phyloP scores from a whole-genome alignment of 2,329 filamentous ascomycete genomes.

The Aureobasidium sp. region DNA sequence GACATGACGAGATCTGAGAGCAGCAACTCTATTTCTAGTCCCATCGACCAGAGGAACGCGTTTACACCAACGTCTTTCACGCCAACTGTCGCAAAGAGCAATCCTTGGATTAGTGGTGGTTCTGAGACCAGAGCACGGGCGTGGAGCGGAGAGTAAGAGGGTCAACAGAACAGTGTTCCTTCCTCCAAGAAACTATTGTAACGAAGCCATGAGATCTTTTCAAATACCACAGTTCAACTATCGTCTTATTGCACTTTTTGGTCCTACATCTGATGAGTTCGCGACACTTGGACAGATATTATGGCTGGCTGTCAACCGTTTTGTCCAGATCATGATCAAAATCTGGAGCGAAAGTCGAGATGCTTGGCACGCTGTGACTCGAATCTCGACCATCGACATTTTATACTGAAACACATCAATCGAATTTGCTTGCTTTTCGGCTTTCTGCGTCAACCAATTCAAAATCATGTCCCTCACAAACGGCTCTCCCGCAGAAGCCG shows the following conservation, averaged over 20 bases:
- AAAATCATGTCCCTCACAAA: constrained; percentile 77
- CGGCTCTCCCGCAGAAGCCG: constrained; percentile 70
- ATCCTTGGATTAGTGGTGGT: not conserved
- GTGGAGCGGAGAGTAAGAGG: constrained; percentile 2
- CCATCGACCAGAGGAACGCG: not conserved
- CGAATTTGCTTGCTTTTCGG: not conserved
- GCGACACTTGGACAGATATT: not conserved
- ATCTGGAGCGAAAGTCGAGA: not conserved
- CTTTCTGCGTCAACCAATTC: not conserved
- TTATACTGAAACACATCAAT: not conserved
- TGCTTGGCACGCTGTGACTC: constrained; percentile 14
- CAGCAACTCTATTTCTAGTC: constrained; percentile 9
- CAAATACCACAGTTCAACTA: not conserved
- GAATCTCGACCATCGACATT: not conserved
- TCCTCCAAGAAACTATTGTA: not conserved
- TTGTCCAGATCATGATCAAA: not conserved
- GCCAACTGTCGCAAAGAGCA: not conserved
- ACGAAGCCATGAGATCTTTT: not conserved
- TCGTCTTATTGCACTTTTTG: not conserved
- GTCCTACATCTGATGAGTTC: not conserved
- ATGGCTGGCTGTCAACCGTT: not conserved
- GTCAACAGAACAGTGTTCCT: not conserved
- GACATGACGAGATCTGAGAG: constrained; percentile 11
- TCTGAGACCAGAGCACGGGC: constrained; percentile 12
- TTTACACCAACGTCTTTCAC: constrained; percentile 3